These are phyloP conservation scores for Pseudogymnoascus sp. DNA, from an alignment of 2,329 filamentous ascomycete species.

Conservation along the genomic window DNA sequence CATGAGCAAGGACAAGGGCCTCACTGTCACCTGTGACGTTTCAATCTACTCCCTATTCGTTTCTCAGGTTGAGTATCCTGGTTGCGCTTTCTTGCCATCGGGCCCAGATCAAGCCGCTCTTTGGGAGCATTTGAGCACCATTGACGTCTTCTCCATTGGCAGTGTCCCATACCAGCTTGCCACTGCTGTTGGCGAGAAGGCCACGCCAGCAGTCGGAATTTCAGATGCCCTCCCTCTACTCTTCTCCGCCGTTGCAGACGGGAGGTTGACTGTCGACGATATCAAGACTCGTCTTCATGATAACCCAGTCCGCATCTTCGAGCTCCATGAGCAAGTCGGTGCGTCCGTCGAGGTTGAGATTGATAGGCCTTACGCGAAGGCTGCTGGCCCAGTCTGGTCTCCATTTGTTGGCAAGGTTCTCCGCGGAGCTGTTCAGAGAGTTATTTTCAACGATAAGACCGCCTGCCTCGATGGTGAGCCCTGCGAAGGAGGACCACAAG, in stretches of 20 bases:
- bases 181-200: conserved; percentile 43
- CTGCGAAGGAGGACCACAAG: conserved; percentile 47
- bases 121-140: conserved; percentile 65
- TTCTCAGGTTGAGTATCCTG: conserved; percentile 61
- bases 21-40: conserved; percentile 75
- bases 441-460: conserved; percentile 67
- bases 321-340: conserved; percentile 71
- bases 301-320: conserved; percentile 74
- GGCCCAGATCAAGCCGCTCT: conserved; percentile 62
- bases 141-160: conserved; percentile 74
- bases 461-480: conserved; percentile 67
- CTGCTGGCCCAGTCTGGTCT: conserved; percentile 52
- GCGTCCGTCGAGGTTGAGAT: conserved; percentile 69
- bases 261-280: conserved; percentile 66
- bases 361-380: conserved; percentile 60
- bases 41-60: conserved; percentile 74
- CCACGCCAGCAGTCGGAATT: conserved; percentile 59
- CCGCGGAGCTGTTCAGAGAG: conserved; percentile 64
- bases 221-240: conserved; percentile 67
- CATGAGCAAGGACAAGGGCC: conserved; percentile 72
- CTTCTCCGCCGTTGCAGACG: conserved; percentile 68
- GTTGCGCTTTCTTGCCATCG: conserved; percentile 59
- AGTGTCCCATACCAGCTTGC: conserved; percentile 73
- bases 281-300: conserved; percentile 65
- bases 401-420: conserved; percentile 64